Percentiles rank a stretch among this genome's conserved stretches.
phyloP scores from a whole-genome alignment of 192 early-diverging fungal species.

The Thamnidium elegans region DNA sequence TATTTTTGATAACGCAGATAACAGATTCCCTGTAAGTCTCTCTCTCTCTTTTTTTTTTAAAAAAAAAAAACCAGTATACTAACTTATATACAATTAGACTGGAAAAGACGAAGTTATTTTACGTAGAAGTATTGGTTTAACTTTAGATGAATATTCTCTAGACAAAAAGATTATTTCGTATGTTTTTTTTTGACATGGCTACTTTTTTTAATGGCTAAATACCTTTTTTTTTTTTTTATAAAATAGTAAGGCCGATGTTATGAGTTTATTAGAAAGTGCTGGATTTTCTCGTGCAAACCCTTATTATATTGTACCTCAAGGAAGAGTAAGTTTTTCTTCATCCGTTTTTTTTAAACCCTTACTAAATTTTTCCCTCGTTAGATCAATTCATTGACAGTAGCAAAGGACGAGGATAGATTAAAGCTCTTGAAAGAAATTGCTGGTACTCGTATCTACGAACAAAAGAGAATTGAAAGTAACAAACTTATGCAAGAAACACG shows the following conservation, averaged over 20 bases:
- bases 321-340: conserved; percentile 57
- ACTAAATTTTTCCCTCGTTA: conserved; percentile 25
- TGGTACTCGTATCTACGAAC: conserved; percentile 94
- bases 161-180: conserved; percentile 89
- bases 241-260: conserved; percentile 88
- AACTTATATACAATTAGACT: conserved; percentile 49
- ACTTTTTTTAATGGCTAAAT: background rate
- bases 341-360: too few species aligned
- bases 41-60: background rate
- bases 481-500: conserved; percentile 93
- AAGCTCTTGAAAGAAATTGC: conserved; percentile 96
- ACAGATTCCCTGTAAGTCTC: conserved; percentile 77
- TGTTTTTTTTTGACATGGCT: conserved; percentile 11
- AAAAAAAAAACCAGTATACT: background rate
- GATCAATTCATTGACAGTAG: conserved; percentile 92
- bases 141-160: conserved; percentile 98
- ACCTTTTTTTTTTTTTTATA: background rate
- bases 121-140: conserved; percentile 90
- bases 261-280: conserved; percentile 91
- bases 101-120: conserved; percentile 88
- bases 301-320: conserved; percentile 99
- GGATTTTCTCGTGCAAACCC: conserved; percentile 97
- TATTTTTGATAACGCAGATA: conserved; percentile 95
- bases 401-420: conserved; percentile 88
- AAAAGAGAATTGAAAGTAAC: conserved; percentile 81